A percentile compares a stretch with the other conserved stretches of the same genome.
Evolutionary conservation across 2,329 filamentous ascomycete genomes (phyloP).

Genomic region (Drechmeria coniospora): DNA sequence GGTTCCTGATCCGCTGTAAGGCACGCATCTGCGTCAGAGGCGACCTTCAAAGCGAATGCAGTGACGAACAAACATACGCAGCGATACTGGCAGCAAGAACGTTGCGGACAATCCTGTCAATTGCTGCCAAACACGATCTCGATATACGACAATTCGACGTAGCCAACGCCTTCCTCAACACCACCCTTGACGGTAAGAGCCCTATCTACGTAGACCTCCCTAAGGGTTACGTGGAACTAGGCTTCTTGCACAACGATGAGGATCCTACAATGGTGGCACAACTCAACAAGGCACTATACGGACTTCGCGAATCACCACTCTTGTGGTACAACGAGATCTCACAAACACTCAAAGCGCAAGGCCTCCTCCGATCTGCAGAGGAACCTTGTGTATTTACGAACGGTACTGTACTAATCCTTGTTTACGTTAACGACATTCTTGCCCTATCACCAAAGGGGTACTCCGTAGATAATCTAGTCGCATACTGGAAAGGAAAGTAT

Average conservation of each 20-base stretch:
- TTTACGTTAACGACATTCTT: neutral
- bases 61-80: constrained; percentile 1
- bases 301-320: neutral
- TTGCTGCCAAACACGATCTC: neutral
- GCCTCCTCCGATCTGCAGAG: neutral
- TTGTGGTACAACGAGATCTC: constrained; percentile 1
- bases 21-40: constrained; percentile 1
- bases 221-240: neutral
- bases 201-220: neutral
- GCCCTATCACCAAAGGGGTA: neutral
- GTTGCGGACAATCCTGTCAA: too few relatives aligned
- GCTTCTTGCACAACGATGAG: neutral
- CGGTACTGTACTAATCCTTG: neutral
- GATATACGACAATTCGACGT: neutral
- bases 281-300: neutral
- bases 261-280: neutral
- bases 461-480: neutral
- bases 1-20: constrained; percentile 1
- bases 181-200: neutral
- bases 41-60: constrained; percentile 1
- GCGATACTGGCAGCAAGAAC: neutral
- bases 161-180: neutral
- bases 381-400: constrained; percentile 1
- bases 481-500: neutral
- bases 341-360: neutral